A percentile compares a stretch with the other conserved stretches of the same genome.
phyloP scores from a whole-genome alignment of 2,329 filamentous ascomycete species.

The Podosphaera aphanis region DNA sequence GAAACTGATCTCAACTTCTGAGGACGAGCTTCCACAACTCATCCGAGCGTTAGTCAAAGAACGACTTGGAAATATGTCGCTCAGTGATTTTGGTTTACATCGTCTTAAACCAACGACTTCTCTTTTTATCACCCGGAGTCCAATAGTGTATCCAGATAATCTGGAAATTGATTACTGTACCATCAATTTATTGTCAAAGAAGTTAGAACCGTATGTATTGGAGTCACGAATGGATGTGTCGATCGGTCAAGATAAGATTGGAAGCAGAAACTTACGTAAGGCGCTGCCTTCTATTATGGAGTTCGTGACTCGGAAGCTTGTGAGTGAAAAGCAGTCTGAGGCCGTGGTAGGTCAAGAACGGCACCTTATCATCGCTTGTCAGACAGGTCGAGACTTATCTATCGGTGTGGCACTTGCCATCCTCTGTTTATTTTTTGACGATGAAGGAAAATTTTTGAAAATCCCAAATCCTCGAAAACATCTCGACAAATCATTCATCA shows the following conservation, averaged over 20 bases:
- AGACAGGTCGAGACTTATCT: conserved; percentile 57
- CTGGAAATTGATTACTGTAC: conserved; percentile 1
- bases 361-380: conserved; percentile 39
- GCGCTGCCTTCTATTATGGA: conserved; percentile 28
- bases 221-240: conserved; percentile 27
- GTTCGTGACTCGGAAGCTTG: conserved; percentile 9
- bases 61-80: background rate
- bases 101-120: conserved; percentile 11
- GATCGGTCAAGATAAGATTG: conserved; percentile 49
- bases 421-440: conserved; percentile 48
- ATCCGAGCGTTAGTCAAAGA: conserved; percentile 23
- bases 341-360: background rate
- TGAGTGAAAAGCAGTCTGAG: background rate
- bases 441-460: conserved; percentile 26
- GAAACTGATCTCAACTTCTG: conserved; percentile 34
- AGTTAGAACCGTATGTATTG: conserved; percentile 19
- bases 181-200: conserved; percentile 21
- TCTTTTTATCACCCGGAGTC: conserved; percentile 10
- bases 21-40: conserved; percentile 35
- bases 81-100: conserved; percentile 2
- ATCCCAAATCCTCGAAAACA: conserved; percentile 1
- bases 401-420: conserved; percentile 56
- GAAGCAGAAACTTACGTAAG: conserved; percentile 58
- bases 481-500: conserved; percentile 56
- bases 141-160: conserved; percentile 3